A percentile compares a stretch with the other conserved stretches of the same genome.
Conservation (phyloP, 2,329 filamentous ascomycete species). For the Apiospora pterosperma region DNA sequence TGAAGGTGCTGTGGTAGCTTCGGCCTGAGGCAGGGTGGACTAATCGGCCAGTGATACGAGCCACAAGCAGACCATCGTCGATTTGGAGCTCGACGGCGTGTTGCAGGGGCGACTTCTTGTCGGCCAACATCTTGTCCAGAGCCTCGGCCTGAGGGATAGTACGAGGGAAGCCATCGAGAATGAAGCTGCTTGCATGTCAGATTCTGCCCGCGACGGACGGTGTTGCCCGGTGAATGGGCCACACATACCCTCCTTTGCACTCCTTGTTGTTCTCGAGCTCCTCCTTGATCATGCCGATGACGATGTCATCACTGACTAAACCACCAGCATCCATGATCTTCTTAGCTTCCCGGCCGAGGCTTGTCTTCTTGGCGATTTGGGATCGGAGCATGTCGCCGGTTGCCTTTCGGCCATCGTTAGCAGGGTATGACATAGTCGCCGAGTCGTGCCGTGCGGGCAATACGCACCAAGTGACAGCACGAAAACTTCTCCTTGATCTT, state of each 20-base stretch:
- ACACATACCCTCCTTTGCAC: conserved; percentile 87
- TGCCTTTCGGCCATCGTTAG: conserved; percentile 54
- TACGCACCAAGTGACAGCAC: conserved; percentile 85
- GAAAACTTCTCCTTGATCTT: conserved; percentile 98
- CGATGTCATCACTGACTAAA: conserved; percentile 96
- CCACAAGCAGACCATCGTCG: conserved; percentile 88
- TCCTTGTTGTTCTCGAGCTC: conserved; percentile 92
- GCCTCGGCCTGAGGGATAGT: conserved; percentile 94
- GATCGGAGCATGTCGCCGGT: conserved; percentile 99
- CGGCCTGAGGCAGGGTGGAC: conserved; percentile 95
- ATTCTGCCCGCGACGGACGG: not conserved
- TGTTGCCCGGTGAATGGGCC: conserved; percentile 9
- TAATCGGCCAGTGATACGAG: conserved; percentile 93
- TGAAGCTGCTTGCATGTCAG: conserved; percentile 66
- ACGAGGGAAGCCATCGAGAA: conserved; percentile 96
- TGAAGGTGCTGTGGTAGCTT: conserved; percentile 98
- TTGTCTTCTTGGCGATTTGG: conserved; percentile 96
- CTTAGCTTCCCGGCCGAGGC: conserved; percentile 93
- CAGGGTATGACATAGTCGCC: not conserved
- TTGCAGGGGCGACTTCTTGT: conserved; percentile 79
- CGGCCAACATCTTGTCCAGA: conserved; percentile 85
- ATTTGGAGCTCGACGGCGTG: conserved; percentile 97
- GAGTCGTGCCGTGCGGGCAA: not conserved
- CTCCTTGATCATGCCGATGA: conserved; percentile 99
- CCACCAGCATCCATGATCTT: conserved; percentile 99